Base-by-base conservation (phyloP, 345 rosid species). In the Toxicodendron radicans region DNA sequence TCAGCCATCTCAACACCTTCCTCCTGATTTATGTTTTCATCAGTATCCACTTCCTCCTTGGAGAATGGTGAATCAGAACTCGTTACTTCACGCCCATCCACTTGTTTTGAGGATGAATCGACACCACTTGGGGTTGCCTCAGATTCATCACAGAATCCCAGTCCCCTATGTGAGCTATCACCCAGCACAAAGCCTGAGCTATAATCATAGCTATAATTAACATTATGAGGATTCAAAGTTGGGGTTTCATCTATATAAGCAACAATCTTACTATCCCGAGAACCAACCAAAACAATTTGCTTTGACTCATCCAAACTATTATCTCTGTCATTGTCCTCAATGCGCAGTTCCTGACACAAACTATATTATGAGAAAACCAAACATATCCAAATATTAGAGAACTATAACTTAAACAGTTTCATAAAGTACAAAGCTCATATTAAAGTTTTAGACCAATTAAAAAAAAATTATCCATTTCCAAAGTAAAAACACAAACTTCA, bases 171-270 rank as follows among this genome's bases (percentile, higher is more conserved):
- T 18, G 84, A 83, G 27, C 72, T 78, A 63, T 83, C 97, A 74
- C 92, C 91, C 17, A 92, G 76, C 66, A 83, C 85, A 82, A 89
- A 90, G 83, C 83, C 78, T 70, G 93, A 86, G 79, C 79, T 77
- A 73, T 88, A 93, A 38, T 82, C 88, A 73, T 89, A 88, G 67
- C 79, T 79, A 63, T 84, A 82, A 73, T 69, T 79, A 70, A 82
- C 71, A 68, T 78, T 73, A 33, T 53, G 65, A 64, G 87, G 75
- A 64, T 85, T 63, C 16, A 64, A 81, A 9, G 86, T 75, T 2
- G 87, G 87, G 58, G 79, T 79, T 70, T 89, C 82, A 56, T 95
- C 98, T 35, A 87, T 59, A 75, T 73, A 93, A 38, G 92, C 95
- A 79, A 87, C 81, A 71, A 91, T 80, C 24, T 75, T 83, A 21